Evolutionary conservation across 345 rosid species (phyloP).

Genomic region (Cardamine occulta): DNA sequence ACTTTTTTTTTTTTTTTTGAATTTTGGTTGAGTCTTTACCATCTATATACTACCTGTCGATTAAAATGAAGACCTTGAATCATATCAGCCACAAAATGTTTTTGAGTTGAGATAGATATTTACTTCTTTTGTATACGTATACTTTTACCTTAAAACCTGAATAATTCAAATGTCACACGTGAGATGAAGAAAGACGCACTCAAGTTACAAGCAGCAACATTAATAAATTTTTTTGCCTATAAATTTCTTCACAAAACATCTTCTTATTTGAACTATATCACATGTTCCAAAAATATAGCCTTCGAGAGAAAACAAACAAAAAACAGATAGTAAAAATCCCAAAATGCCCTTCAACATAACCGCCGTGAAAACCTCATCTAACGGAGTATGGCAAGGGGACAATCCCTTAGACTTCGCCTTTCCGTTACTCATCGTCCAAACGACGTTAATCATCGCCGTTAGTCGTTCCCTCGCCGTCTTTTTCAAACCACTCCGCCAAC

Average conservation of each 20-base stretch:
- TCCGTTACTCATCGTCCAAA: conserved; percentile 79
- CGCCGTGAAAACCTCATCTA: conserved; percentile 70
- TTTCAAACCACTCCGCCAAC: conserved; percentile 92
- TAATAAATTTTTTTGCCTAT: conserved; percentile 18
- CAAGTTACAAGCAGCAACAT: conserved; percentile 20
- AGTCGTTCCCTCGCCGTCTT: conserved; percentile 73
- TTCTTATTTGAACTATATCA: not conserved
- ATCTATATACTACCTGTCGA: not conserved
- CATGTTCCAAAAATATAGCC: conserved; percentile 18
- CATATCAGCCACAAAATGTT: not conserved
- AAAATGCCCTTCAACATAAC: conserved; percentile 63
- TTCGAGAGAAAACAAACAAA: not conserved
- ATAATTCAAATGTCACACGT: conserved; percentile 22
- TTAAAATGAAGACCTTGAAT: not conserved
- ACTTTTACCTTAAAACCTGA: not conserved
- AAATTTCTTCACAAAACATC: conserved; percentile 28
- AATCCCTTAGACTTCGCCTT: conserved; percentile 79
- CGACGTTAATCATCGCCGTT: conserved; percentile 61
- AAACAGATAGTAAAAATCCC: not conserved
- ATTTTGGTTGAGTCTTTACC: not conserved
- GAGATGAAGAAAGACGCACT: conserved; percentile 32
- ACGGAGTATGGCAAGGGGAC: conserved; percentile 95
- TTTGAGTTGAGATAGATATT: not conserved
- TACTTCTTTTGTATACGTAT: not conserved
- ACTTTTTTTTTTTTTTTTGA: not conserved